Conservation (phyloP, 2,329 filamentous ascomycete genomes). For the Fusarium albosuccineum region DNA sequence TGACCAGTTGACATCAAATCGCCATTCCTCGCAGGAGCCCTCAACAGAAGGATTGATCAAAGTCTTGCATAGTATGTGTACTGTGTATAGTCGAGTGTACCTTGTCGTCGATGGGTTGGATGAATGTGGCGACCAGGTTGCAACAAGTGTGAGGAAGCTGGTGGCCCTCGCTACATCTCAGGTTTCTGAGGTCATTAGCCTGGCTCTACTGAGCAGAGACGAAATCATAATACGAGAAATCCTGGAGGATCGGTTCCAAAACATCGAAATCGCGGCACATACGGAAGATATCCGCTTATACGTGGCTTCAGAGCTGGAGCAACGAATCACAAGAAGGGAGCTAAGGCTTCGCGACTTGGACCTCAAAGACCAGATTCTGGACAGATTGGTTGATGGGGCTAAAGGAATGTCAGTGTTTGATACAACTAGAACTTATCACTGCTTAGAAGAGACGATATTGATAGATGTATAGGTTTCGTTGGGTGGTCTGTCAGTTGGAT, state of each 20-base stretch:
- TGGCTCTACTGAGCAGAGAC: conserved; percentile 23
- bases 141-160: not conserved
- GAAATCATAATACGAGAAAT: not conserved
- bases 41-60: not conserved
- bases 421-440: not conserved
- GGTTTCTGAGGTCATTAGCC: not conserved
- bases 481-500: conserved; percentile 28
- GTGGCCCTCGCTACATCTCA: conserved; percentile 1
- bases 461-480: conserved; percentile 18
- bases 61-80: not conserved
- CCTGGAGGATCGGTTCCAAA: not conserved
- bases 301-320: not conserved
- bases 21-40: not conserved
- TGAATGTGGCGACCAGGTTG: not conserved
- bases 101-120: not conserved
- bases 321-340: not conserved
- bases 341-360: not conserved
- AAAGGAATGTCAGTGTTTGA: conserved; percentile 17
- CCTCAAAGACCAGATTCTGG: conserved; percentile 12
- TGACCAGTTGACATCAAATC: not conserved
- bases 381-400: not conserved
- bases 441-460: not conserved
- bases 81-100: not conserved
- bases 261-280: conserved; percentile 23
- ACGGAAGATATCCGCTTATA: conserved; percentile 24